Conservation (phyloP, 768 basidiomycete genomes). For the Mycena amicta region DNA sequence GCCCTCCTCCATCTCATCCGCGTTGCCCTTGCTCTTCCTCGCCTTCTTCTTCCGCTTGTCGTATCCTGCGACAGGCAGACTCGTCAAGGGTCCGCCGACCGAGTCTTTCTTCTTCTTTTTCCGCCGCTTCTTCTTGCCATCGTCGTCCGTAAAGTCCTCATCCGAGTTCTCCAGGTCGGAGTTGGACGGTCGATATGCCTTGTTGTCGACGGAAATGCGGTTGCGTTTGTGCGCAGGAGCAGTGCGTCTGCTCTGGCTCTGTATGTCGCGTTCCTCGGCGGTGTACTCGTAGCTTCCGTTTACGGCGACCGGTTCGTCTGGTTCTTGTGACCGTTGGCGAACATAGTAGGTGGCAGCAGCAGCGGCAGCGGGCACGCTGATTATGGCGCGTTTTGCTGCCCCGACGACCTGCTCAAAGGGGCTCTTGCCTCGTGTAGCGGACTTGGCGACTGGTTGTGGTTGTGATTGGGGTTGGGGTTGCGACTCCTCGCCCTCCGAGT, state of each 20-base stretch:
- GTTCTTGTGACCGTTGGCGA: constrained; percentile 62
- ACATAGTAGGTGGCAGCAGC: constrained; percentile 66
- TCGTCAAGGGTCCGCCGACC: constrained; percentile 59
- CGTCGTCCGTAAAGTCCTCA: constrained; percentile 57
- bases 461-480: constrained; percentile 25
- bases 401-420: constrained; percentile 67
- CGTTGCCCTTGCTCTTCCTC: constrained; percentile 46
- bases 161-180: constrained; percentile 68
- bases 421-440: constrained; percentile 59
- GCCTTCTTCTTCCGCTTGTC: constrained; percentile 64
- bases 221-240: constrained; percentile 47
- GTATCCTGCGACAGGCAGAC: constrained; percentile 67
- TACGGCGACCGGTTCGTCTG: constrained; percentile 41
- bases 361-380: constrained; percentile 44
- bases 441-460: too few species aligned
- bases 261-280: constrained; percentile 70
- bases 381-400: constrained; percentile 49
- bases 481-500: constrained; percentile 65
- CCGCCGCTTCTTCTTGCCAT: constrained; percentile 54
- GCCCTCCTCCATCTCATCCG: constrained; percentile 54
- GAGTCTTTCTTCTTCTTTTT: constrained; percentile 57
- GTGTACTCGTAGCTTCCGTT: constrained; percentile 76
- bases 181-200: constrained; percentile 71
- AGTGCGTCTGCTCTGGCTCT: constrained; percentile 36
- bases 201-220: constrained; percentile 77